Evolutionary conservation across 257 asterid species (phyloP).

Genomic region (Fraxinus excelsior): DNA sequence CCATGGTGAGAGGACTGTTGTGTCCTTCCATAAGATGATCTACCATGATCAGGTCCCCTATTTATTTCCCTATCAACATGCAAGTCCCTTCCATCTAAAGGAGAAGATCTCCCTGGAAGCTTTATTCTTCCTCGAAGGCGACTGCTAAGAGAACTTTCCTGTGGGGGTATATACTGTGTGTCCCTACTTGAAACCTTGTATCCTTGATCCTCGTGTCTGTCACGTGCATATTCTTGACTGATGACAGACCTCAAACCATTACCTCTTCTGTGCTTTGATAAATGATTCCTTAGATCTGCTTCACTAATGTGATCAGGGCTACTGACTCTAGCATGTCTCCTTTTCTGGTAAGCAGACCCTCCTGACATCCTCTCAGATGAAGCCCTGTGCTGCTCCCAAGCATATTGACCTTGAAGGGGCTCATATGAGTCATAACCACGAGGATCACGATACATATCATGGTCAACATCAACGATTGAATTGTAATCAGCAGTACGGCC

Average conservation of each 20-base stretch:
- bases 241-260: conserved; percentile 86
- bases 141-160: conserved; percentile 55
- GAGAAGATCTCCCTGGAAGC: conserved; percentile 60
- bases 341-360: conserved; percentile 42
- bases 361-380: conserved; percentile 55
- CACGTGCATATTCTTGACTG: conserved; percentile 56
- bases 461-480: conserved; percentile 45
- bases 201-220: conserved; percentile 46
- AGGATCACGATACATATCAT: conserved; percentile 52
- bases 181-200: conserved; percentile 49
- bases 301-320: conserved; percentile 48
- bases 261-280: conserved; percentile 58
- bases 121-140: conserved; percentile 80
- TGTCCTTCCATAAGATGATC: conserved; percentile 48
- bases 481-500: conserved; percentile 51
- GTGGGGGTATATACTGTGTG: conserved; percentile 31
- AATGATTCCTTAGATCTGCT: conserved; percentile 70
- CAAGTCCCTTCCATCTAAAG: conserved; percentile 33
- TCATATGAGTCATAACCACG: conserved; percentile 51
- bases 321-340: conserved; percentile 54
- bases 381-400: conserved; percentile 57
- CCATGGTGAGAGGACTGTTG: conserved; percentile 44
- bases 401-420: conserved; percentile 48
- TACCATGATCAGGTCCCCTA: conserved; percentile 47
- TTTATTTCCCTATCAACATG: conserved; percentile 40